Percentiles rank a stretch among this genome's conserved stretches.
Conservation (phyloP, 2,329 filamentous ascomycete species). For the Trichoderma afroharzianum region DNA sequence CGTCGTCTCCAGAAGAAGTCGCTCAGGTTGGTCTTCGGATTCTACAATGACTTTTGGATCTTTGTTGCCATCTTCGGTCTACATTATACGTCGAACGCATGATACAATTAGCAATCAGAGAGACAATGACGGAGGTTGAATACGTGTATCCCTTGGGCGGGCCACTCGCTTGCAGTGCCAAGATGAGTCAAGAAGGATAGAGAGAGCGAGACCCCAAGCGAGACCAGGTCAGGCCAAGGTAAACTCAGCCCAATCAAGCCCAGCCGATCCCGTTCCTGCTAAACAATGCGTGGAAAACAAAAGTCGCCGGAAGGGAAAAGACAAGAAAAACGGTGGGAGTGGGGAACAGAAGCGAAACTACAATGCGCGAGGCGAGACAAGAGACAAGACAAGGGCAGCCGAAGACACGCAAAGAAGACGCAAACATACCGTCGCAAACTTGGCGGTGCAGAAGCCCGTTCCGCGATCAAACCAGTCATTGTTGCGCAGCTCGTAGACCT, state of each 20-base stretch:
- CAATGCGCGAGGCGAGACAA: not conserved
- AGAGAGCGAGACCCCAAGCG: not conserved
- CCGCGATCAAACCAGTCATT: constrained; percentile 99
- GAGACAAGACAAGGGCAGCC: not conserved
- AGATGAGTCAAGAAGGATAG: not conserved
- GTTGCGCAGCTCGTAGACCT: constrained; percentile 97
- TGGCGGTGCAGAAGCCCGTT: constrained; percentile 88
- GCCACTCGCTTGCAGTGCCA: not conserved
- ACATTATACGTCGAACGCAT: constrained; percentile 1
- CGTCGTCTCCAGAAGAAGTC: constrained; percentile 80
- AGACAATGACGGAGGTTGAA: not conserved
- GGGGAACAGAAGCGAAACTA: not conserved
- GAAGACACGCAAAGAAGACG: not conserved
- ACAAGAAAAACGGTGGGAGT: not conserved
- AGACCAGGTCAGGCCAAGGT: not conserved
- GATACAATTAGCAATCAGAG: not conserved
- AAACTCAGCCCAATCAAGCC: not conserved
- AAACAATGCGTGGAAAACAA: not conserved
- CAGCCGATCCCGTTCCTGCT: not conserved
- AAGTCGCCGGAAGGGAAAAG: not conserved
- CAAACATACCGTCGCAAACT: constrained; percentile 64
- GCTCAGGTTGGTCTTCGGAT: constrained; percentile 85
- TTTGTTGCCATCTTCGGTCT: constrained; percentile 62
- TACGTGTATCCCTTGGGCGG: not conserved
- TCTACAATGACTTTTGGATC: constrained; percentile 87